Base-by-base conservation (phyloP, 495 filamentous ascomycete species). In the Chaetomium cochliodes region DNA sequence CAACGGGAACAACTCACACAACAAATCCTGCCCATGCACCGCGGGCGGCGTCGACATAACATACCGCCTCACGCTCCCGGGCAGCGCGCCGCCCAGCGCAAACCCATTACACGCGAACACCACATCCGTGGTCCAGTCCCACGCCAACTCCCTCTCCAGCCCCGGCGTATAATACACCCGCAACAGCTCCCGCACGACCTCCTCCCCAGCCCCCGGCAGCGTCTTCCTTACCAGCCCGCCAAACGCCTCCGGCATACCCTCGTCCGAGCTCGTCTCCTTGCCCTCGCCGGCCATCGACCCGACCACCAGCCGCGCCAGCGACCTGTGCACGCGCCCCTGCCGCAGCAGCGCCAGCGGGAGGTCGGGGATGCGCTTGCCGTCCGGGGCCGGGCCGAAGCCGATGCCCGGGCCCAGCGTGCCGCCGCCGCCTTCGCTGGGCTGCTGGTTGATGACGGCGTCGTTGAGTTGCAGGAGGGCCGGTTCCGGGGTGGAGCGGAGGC, bases 101-200 rank as follows among this genome's bases (percentile, higher is more conserved):
- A 6, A 20, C n/a, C 22, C 46, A 13, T 65, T 65, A 30, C 63
- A 60, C 20, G 63, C 63, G 16, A 65, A 65, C 7, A 65, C 46
- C 9, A 37, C 56, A 30, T 65, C 63, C 1, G 63, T 65, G 2
- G 63, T 65, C 63, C 63, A 65, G 23, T 65, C 63, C 63, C 63
- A 65, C 5, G 63, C 63, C 56, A 65, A 7, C 41, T 60, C 25
- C 3, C n/a, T 13, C n/a, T 26, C 42, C 47, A 42, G 2, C 5
- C 47, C 56, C 3, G 46, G 12, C 30, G 15, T 22, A 12, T 58
- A 26, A 30, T 59, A 65, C 16, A 20, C 2, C 44, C 12, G 3
- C 18, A 30, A 42, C 13, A 59, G 37, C 13, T 20, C 28, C 8
- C 1, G 0, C 7, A 58, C 11, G 3, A 39, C 44, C 2, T 16